Evolutionary conservation across 2,329 filamentous ascomycete genomes (phyloP), one percentile per base, ranked within the genome.

Genomic region (Monosporascus sp.): DNA sequence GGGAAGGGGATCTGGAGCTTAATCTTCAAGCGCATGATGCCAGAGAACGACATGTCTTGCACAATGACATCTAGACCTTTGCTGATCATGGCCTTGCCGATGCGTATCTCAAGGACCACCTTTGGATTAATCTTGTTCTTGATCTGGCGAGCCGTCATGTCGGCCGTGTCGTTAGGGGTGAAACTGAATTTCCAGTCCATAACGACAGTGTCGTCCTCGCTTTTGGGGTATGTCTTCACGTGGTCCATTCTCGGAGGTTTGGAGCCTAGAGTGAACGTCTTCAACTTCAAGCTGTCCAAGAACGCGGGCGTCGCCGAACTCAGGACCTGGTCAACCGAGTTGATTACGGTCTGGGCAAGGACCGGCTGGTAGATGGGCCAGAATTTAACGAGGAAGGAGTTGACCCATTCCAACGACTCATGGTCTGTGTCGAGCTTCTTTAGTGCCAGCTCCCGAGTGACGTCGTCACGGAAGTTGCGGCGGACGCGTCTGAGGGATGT

Each of bases 121-220:
- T 97, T 99, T 51, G 94, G 94, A 67, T 99, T 97, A 71, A 97
- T 83, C 77, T 96, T 97, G 77, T 92, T 91, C 77, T 89, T 93
- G 65, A 97, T 74, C 70, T 99, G 94, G 55, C 88, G 84, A 2
- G 86, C 78, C 2, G 94, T 99, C 81, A 99, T 84, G 70, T 99
- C 94, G 60, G 89, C 85, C 3, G 83, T 89, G 70, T 99, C 95
- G 61, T 94, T 97, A 36, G 94, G 94, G 0, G 90, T 97, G 74
- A 99, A 99, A 78, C 93, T 97, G 72, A 99, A 99, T 66, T 96
- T 96, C 94, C 94, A 99, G 69, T 99, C 94, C 94, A 99, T 99
- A 65, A 97, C 83, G 42, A 99, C 90, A 54, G 92, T 86, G 66
- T 99, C 94, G 58, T 97, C 92, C 62, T 97, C 90, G 1, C 89